Evolutionary conservation across 345 rosid genomes (phyloP), one percentile per base, ranked within the genome.

Genomic region (Ceriops decandra): DNA sequence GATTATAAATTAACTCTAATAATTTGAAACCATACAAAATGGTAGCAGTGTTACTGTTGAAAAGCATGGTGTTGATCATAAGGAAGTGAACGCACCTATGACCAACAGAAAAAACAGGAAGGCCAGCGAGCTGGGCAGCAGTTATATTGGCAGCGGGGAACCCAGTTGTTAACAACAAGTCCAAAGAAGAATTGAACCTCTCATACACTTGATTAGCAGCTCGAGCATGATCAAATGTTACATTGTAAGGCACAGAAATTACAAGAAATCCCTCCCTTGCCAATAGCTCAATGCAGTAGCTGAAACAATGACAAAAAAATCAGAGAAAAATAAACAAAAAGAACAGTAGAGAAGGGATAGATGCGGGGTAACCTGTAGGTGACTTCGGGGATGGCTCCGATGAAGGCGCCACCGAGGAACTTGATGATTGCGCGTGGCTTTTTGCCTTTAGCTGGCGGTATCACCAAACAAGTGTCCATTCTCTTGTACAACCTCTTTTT

Each of bases 331-430:
- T 0, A n/a, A 42, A 67, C 11, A 46, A 52, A 72, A 20, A 3
- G n/a, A 19, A 28, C 49, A 30, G 4, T 2, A 49, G 17, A 42
- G 7, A 62, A 71, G 31, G 60, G 42, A 22, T 21, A 17, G 27
- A 32, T 32, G 21, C 5, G 6, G 20, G 62, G 59, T 58, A 60
- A 89, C 98, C 97, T 66, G 83, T 93, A 91, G 62, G 97, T 85
- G 76, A 86, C 90, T 73, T 93, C 97, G 35, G 98, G 97, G 27
- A 89, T 85, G 74, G 97, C 95, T 71, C 97, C 97, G 16, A 93
- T 56, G 82, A 93, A 93, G 46, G 98, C 96, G 21, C 97, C 93
- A 2, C 96, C 98, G 35, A 90, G 69, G 85, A 93, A 90, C 56
- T 93, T 84, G 84, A 93, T 78, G 72, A 93, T 85, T 11, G 89